Evolutionary conservation across 768 basidiomycete genomes (phyloP).

Genomic region (Suillus lakei): DNA sequence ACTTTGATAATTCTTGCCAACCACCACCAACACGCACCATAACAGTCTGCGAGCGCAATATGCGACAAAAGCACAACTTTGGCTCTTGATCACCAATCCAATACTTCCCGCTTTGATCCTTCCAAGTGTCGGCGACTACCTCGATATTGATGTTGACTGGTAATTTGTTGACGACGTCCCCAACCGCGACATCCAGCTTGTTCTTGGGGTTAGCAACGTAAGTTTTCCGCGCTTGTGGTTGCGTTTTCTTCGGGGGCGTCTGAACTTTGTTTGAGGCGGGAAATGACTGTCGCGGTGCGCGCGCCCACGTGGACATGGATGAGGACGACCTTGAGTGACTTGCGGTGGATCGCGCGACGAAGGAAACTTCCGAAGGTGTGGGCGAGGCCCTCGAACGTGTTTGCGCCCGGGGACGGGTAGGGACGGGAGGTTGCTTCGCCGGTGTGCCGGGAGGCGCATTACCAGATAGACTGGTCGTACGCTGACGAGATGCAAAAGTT

Average conservation of each 20-base stretch:
- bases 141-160: conserved; percentile 84
- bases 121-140: conserved; percentile 84
- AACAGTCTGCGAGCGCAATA: conserved; percentile 87
- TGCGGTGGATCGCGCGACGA: conserved; percentile 48
- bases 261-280: conserved; percentile 46
- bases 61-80: conserved; percentile 90
- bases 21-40: conserved; percentile 98
- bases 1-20: conserved; percentile 93
- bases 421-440: conserved; percentile 36
- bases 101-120: conserved; percentile 92
- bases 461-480: conserved; percentile 67
- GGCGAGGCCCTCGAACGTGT: conserved; percentile 60
- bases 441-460: conserved; percentile 45
- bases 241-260: conserved; percentile 51
- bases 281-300: conserved; percentile 68
- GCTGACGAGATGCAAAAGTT: conserved; percentile 85
- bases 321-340: conserved; percentile 45
- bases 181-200: conserved; percentile 91
- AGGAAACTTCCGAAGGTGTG: conserved; percentile 62
- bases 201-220: conserved; percentile 91
- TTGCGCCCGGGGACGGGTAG: conserved; percentile 44
- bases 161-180: conserved; percentile 88
- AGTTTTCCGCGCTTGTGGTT: conserved; percentile 54
- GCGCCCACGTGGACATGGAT: conserved; percentile 67
- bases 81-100: conserved; percentile 95